Evolutionary conservation across 1,284 basidiomycete species (phyloP).

Genomic region (Leccinum huronense): DNA sequence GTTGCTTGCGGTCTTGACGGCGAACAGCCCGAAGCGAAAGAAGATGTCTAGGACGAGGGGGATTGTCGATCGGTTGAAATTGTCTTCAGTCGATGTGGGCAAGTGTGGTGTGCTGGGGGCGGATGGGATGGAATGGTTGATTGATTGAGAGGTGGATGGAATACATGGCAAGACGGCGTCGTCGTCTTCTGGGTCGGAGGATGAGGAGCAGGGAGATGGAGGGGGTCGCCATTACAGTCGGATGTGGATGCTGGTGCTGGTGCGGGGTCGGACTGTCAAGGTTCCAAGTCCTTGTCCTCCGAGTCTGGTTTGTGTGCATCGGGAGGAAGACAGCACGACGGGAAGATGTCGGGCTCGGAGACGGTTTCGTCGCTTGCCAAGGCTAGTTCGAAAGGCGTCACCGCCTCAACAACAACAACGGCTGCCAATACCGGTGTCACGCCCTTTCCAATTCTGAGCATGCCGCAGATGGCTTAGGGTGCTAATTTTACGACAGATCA

Average conservation of each 20-base stretch:
- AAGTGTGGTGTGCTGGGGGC: constrained; percentile 8
- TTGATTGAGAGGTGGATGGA: constrained; percentile 12
- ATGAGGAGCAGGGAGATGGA: constrained; percentile 2
- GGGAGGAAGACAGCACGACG: constrained; percentile 1
- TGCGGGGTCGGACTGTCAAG: constrained; percentile 2
- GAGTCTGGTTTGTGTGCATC: background rate
- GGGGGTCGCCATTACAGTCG: background rate
- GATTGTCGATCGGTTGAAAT: constrained; percentile 29
- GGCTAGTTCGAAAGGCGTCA: background rate
- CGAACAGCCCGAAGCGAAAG: constrained; percentile 25
- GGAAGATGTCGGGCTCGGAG: background rate
- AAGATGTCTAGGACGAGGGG: constrained; percentile 30
- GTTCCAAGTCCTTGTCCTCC: background rate
- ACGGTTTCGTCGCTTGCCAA: background rate
- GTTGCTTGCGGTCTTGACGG: constrained; percentile 28
- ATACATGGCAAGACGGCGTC: background rate
- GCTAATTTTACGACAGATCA: too few relatives aligned
- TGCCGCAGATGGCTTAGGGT: constrained; percentile 4
- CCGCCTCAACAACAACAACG: background rate
- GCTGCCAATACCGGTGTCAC: constrained; percentile 2
- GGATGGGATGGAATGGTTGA: constrained; percentile 11
- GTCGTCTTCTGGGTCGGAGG: constrained; percentile 2
- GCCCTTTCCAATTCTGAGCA: constrained; percentile 28
- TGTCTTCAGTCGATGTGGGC: constrained; percentile 25
- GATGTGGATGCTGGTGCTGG: constrained; percentile 1